Evolutionary conservation across 2,329 filamentous ascomycete species (phyloP).

Genomic region (Arthrinium puccinioides): DNA sequence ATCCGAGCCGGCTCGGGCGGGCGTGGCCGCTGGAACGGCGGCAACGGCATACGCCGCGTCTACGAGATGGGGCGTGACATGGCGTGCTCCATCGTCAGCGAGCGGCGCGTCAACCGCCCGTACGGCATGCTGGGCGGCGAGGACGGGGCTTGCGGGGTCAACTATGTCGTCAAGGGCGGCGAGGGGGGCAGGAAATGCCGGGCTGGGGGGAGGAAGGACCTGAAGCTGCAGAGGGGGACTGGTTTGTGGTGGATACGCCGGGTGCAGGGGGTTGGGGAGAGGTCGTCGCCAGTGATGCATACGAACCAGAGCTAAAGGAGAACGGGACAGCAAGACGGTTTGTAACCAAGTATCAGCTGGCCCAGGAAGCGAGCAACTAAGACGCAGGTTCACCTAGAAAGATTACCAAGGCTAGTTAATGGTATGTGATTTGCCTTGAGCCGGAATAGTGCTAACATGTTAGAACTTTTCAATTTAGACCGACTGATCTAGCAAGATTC

Average conservation of each 20-base stretch:
- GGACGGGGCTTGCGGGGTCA: constrained; percentile 58
- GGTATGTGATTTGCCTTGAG: no score
- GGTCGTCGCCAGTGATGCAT: background rate
- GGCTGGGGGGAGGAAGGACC: constrained; percentile 55
- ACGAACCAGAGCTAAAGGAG: background rate
- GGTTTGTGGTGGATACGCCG: constrained; percentile 54
- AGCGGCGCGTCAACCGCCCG: constrained; percentile 61
- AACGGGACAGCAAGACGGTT: background rate
- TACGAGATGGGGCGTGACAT: constrained; percentile 67
- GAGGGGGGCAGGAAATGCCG: constrained; percentile 28
- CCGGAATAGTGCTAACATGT: no score
- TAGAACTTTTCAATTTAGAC: no score
- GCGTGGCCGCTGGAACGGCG: constrained; percentile 51
- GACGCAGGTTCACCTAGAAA: no score
- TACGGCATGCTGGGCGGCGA: constrained; percentile 66
- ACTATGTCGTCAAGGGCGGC: constrained; percentile 51
- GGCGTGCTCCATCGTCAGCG: constrained; percentile 64
- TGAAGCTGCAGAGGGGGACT: constrained; percentile 50
- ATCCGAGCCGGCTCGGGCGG: constrained; percentile 52
- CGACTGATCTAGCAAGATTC: no score
- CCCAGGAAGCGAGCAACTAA: constrained; percentile 4
- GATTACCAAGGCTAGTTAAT: no score
- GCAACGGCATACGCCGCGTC: constrained; percentile 61
- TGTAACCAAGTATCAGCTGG: constrained; percentile 1
- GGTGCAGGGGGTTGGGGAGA: constrained; percentile 47